Evolutionary conservation across 495 filamentous ascomycete species (phyloP), one percentile per base, ranked within the genome.

Genomic region (Aspergillus cavernicola): DNA sequence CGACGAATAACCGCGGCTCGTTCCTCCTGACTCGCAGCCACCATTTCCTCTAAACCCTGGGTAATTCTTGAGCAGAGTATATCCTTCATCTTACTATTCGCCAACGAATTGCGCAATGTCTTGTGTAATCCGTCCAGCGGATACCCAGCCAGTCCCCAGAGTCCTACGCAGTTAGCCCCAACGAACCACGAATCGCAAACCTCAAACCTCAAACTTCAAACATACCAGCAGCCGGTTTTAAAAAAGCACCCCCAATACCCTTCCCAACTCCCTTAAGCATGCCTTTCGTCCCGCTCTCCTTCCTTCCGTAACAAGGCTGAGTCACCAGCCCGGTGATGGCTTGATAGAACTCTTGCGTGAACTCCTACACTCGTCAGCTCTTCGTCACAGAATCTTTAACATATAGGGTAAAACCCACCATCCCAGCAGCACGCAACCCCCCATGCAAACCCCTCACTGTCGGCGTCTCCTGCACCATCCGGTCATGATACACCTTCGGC

Each of bases 401-500:
- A 26, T n/a, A 10, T 33, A 24, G 18, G 16, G 10, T 15, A 26
- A 19, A 52, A 52, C 55, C 24, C 51, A 77, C 70, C 53, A 80
- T 84, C 23, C 82, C 79, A 8, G 85, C 85, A 20, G 82, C 74
- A 50, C 78, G 82, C 19, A 90, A 64, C 1, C 88, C 86, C 56
- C 81, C 87, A 50, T 79, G 70, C 18, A 91, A 66, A 49, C 81
- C 82, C 0, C 84, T 88, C 0, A 96, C 85, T 51, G 85, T 88
- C 39, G 87, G 83, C 0, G 74, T 70, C 12, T 80, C 78, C 12
- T 82, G 78, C 3, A 95, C 84, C 39, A 79, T 90, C 6, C 84
- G 78, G 56, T 90, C 89, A 36, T 89, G 83, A 53, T 92, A 93
- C 1, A 95, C 66, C 49, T 81, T 86, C 0, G 90, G 89, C 1